These are phyloP conservation scores for Sporothrix brasiliensis DNA, from an alignment of 2,329 filamentous ascomycete genomes.

Conservation along the genomic window DNA sequence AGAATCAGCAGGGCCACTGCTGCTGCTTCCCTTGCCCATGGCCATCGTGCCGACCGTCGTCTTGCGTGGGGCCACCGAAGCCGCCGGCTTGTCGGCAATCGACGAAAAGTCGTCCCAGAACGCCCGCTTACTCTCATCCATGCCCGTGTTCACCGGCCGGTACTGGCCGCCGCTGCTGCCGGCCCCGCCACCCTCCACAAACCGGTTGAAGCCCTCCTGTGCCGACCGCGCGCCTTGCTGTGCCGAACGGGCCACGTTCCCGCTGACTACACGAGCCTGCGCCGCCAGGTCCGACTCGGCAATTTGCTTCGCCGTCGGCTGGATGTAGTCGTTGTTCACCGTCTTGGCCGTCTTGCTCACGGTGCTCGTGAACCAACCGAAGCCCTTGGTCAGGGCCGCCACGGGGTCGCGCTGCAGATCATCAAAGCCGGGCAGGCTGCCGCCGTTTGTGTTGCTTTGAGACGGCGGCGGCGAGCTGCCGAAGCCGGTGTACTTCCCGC, in stretches of 20 bases:
- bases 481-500: slow-evolving; percentile 90
- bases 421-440: slow-evolving; percentile 69
- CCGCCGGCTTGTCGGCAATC: slow-evolving; percentile 58
- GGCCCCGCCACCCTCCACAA: slow-evolving; percentile 73
- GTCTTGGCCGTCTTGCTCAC: slow-evolving; percentile 89
- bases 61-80: slow-evolving; percentile 48
- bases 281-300: slow-evolving; percentile 77
- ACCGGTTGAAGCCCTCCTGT: slow-evolving; percentile 78
- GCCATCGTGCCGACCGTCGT: slow-evolving; percentile 60
- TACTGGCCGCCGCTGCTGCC: slow-evolving; percentile 40
- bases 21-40: slow-evolving; percentile 57
- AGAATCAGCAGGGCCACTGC: slow-evolving; percentile 34
- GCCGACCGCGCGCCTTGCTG: slow-evolving; percentile 73
- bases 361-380: slow-evolving; percentile 89
- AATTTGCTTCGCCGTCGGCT: slow-evolving; percentile 88
- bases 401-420: slow-evolving; percentile 91
- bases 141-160: slow-evolving; percentile 43
- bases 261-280: slow-evolving; percentile 63
- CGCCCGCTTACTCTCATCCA: slow-evolving; percentile 71
- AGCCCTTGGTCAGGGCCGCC: slow-evolving; percentile 84
- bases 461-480: slow-evolving; percentile 70
- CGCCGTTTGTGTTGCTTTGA: slow-evolving; percentile 44
- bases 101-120: slow-evolving; percentile 93
- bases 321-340: slow-evolving; percentile 87
- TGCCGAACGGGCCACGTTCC: slow-evolving; percentile 67